Conservation (phyloP, 202 grass and related monocot genomes). For the Bolboschoenoplectus hybrid region DNA sequence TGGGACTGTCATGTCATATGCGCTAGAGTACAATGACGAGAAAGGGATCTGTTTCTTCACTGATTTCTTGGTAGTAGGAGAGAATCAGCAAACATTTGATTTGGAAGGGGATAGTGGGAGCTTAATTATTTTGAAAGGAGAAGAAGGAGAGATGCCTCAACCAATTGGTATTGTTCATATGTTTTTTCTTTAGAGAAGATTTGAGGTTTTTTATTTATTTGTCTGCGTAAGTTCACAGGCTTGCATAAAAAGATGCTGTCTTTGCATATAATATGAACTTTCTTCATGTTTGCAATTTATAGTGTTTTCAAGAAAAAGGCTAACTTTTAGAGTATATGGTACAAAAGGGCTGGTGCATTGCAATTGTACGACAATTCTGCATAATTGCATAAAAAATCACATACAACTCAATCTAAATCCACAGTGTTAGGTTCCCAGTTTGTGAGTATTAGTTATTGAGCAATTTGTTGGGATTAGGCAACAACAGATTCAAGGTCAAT, state of each 20-base stretch:
- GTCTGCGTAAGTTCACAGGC: not conserved
- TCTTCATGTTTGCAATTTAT: not conserved
- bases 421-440: not conserved
- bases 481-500: not conserved
- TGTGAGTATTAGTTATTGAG: not conserved
- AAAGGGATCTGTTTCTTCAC: slow-evolving; percentile 90
- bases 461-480: not conserved
- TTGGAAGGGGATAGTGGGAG: slow-evolving; percentile 85
- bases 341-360: not conserved
- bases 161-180: slow-evolving; percentile 54
- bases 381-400: not conserved
- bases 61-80: slow-evolving; percentile 85
- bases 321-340: not conserved
- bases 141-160: slow-evolving; percentile 61
- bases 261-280: not conserved
- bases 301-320: not conserved
- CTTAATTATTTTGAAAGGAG: slow-evolving; percentile 69
- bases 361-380: not conserved
- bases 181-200: not conserved
- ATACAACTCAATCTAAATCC: slow-evolving; percentile 4
- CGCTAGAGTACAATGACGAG: slow-evolving; percentile 83
- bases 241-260: not conserved
- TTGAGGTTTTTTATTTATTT: not conserved
- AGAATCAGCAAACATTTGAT: slow-evolving; percentile 89
- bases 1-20: slow-evolving; percentile 75